Evolutionary conservation across 2,329 filamentous ascomycete species (phyloP).

Genomic region (Albophoma yamanashiensis): DNA sequence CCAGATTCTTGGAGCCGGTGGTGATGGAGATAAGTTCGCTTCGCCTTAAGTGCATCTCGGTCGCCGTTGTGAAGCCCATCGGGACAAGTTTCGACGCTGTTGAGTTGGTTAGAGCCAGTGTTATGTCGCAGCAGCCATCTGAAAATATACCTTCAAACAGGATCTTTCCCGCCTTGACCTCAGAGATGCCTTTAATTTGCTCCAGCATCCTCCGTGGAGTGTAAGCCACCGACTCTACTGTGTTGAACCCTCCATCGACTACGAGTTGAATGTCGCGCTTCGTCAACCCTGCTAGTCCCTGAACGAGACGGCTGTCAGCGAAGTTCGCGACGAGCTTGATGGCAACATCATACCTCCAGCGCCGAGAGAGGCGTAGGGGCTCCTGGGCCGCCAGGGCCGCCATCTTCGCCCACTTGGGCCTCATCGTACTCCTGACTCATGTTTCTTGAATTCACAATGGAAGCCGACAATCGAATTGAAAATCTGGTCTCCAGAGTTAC

Average conservation of each 20-base stretch:
- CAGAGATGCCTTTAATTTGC: conserved; percentile 95
- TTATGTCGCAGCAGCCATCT: not conserved
- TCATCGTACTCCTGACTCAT: conserved; percentile 55
- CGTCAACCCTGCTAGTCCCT: conserved; percentile 86
- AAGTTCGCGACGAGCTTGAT: not conserved
- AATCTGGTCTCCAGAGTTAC: not conserved
- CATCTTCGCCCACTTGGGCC: conserved; percentile 55
- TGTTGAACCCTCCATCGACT: conserved; percentile 86
- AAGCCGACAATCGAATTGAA: not conserved
- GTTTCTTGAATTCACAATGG: not conserved
- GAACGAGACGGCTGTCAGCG: conserved; percentile 4
- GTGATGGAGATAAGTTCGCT: conserved; percentile 97
- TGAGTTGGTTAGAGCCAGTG: conserved; percentile 5
- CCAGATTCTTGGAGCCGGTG: conserved; percentile 93
- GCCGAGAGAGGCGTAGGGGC: conserved; percentile 84
- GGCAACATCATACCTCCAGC: conserved; percentile 60
- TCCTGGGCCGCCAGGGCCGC: conserved; percentile 67
- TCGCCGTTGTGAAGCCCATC: conserved; percentile 98
- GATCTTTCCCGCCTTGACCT: conserved; percentile 90
- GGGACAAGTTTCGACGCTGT: conserved; percentile 89
- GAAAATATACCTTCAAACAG: conserved; percentile 65
- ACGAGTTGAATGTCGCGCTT: conserved; percentile 91
- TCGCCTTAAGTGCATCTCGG: conserved; percentile 95
- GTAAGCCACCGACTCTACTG: conserved; percentile 91
- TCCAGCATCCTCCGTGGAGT: conserved; percentile 75